Evolutionary conservation across 352 stramenopile genomes (phyloP).

Genomic region (Phytopythium kandeliae): DNA sequence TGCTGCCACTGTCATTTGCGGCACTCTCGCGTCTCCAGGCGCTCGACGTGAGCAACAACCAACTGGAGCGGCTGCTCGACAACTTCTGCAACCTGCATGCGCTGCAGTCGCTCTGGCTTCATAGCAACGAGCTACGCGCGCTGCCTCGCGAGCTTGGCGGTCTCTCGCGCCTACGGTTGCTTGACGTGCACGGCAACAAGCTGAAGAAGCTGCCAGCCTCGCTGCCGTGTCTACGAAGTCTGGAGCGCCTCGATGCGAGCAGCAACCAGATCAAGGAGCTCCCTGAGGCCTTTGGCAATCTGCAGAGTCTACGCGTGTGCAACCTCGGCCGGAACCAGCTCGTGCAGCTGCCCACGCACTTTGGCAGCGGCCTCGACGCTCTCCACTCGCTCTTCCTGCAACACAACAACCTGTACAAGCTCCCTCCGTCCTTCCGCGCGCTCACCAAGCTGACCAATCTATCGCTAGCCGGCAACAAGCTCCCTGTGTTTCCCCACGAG

Average conservation of each 20-base stretch:
- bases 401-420: slow-evolving; percentile 33
- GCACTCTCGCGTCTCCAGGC: slow-evolving; percentile 26
- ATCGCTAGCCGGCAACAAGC: slow-evolving; percentile 33
- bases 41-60: slow-evolving; percentile 42
- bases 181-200: slow-evolving; percentile 36
- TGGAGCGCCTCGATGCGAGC: slow-evolving; percentile 33
- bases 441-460: slow-evolving; percentile 34
- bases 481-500: slow-evolving; percentile 31
- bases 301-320: slow-evolving; percentile 27
- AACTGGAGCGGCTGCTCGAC: slow-evolving; percentile 31
- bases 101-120: slow-evolving; percentile 31
- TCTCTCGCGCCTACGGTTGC: slow-evolving; percentile 20
- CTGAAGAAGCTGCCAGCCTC: slow-evolving; percentile 41
- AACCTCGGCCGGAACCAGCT: slow-evolving; percentile 34
- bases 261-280: slow-evolving; percentile 37
- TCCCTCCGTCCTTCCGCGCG: slow-evolving; percentile 31
- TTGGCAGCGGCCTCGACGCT: slow-evolving; percentile 19
- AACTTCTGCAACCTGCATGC: slow-evolving; percentile 45
- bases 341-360: slow-evolving; percentile 25
- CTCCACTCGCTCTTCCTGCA: slow-evolving; percentile 28
- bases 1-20: slow-evolving; percentile 49
- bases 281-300: slow-evolving; percentile 40
- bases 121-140: slow-evolving; percentile 25
- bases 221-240: slow-evolving; percentile 28
- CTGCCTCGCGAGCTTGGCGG: slow-evolving; percentile 35